A percentile compares a stretch with the other conserved stretches of the same genome.
These are phyloP conservation scores for Leptodermis oblonga DNA, from an alignment of 257 asterid species.

Conservation along the genomic window DNA sequence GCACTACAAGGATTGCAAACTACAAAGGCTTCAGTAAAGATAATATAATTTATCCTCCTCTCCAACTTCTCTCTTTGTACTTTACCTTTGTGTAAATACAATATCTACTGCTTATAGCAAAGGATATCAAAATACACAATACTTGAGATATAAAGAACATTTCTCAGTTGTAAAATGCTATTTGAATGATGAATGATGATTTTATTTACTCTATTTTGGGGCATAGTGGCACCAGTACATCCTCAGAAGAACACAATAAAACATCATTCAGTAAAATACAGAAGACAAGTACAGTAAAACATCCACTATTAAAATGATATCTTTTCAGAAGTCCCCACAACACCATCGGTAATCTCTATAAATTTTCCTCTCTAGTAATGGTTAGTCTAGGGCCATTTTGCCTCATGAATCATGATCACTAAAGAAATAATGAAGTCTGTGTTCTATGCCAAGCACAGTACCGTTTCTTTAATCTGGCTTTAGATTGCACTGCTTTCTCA, in stretches of 20 bases:
- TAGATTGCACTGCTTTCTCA: background rate
- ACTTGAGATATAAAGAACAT: background rate
- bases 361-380: background rate
- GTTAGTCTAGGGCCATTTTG: background rate
- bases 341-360: background rate
- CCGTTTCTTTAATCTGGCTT: background rate
- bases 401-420: background rate
- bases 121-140: background rate
- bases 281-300: background rate
- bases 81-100: background rate
- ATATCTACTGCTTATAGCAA: background rate
- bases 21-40: background rate
- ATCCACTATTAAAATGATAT: background rate
- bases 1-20: background rate
- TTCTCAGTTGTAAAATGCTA: no score
- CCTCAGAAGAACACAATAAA: background rate
- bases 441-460: background rate
- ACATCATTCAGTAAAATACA: background rate
- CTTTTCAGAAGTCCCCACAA: background rate
- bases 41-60: background rate
- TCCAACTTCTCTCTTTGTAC: background rate
- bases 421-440: background rate
- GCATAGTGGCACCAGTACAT: background rate
- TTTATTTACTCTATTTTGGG: background rate
- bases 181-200: background rate